Base-by-base conservation (phyloP, 2,329 filamentous ascomycete species). In the Stylonectria norvegica region DNA sequence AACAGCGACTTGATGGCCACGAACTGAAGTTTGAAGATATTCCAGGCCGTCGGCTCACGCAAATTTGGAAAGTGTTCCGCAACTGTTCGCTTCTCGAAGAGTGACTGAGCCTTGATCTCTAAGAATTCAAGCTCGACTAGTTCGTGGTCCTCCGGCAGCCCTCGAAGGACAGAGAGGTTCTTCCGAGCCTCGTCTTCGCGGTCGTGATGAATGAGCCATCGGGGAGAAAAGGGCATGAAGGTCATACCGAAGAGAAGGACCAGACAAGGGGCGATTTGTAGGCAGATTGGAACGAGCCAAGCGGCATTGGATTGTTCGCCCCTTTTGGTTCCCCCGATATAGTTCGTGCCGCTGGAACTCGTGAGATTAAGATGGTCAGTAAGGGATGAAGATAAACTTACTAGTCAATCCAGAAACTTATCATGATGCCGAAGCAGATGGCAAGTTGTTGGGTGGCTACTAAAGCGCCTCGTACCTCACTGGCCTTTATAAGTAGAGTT, bases 221-320 rank as follows among this genome's bases (percentile, higher is more conserved):
- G 75, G 0, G 86, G 86, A 0, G 79, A 85, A 64, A 85, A 89
- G 0, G 86, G 86, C 84, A 90, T 87, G 65, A 86, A 87, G 9
- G 85, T 56, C 75, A 89, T 89, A 25, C 86, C 85, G 9, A 75
- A 53, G 19, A 83, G 78, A 2, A 91, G 74, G 4, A 88, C 52
- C 2, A 81, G 52, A 1, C 83, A 85, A 0, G 85, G 85, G 0
- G 73, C 70, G 4, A 89, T 70, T 54, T 91, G 86, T 0, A 90
- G 69, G 49, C 78, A 82, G 36, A 88, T 78, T 0, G 86, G 86
- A 0, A 86, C 66, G 0, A 87, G 72, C 86, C 86, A 93, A 0
- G 86, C 81, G 0, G 80, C 79, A 49, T 88, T 74, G 10, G 71
- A 72, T 61, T 90, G 82, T 2, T 50, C 52, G 1, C 61, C 68